phyloP scores from a whole-genome alignment of 768 basidiomycete species.

The Mycena chlorophos region DNA sequence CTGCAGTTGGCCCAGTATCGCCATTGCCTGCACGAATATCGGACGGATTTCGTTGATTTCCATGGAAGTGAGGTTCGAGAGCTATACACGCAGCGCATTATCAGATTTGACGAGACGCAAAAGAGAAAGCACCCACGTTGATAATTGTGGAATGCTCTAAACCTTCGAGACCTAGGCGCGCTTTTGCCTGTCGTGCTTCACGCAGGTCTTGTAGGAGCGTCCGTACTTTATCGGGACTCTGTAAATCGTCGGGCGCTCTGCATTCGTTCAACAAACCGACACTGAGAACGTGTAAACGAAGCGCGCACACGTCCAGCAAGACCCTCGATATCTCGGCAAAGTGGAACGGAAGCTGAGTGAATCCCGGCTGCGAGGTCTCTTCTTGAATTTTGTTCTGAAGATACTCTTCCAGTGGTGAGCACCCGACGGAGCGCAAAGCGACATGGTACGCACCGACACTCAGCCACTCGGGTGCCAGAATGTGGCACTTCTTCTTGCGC shows the following conservation, averaged over 20 bases:
- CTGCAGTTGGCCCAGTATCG: constrained; percentile 59
- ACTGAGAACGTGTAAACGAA: not conserved
- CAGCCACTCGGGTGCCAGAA: constrained; percentile 89
- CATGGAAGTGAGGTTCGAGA: constrained; percentile 84
- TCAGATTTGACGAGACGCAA: not conserved
- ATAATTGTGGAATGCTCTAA: constrained; percentile 82
- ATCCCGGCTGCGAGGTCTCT: constrained; percentile 73
- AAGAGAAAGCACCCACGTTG: constrained; percentile 43
- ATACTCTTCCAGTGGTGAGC: constrained; percentile 55
- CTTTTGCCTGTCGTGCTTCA: constrained; percentile 93
- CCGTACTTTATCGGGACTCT: constrained; percentile 79
- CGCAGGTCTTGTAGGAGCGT: constrained; percentile 91
- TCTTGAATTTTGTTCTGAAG: constrained; percentile 71
- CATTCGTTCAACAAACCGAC: not conserved
- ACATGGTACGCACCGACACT: constrained; percentile 61
- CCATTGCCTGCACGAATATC: constrained; percentile 84
- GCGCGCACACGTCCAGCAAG: constrained; percentile 83
- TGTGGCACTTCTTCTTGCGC: constrained; percentile 90
- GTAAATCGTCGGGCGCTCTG: constrained; percentile 90
- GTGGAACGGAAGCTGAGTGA: constrained; percentile 81
- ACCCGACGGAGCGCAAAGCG: not conserved
- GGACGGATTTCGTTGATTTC: constrained; percentile 94
- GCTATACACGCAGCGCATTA: constrained; percentile 39
- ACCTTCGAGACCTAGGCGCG: constrained; percentile 77
- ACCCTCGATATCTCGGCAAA: constrained; percentile 91